These are phyloP conservation scores for Mariannaea sp. DNA, from an alignment of 2,329 filamentous ascomycete genomes.

Conservation along the genomic window DNA sequence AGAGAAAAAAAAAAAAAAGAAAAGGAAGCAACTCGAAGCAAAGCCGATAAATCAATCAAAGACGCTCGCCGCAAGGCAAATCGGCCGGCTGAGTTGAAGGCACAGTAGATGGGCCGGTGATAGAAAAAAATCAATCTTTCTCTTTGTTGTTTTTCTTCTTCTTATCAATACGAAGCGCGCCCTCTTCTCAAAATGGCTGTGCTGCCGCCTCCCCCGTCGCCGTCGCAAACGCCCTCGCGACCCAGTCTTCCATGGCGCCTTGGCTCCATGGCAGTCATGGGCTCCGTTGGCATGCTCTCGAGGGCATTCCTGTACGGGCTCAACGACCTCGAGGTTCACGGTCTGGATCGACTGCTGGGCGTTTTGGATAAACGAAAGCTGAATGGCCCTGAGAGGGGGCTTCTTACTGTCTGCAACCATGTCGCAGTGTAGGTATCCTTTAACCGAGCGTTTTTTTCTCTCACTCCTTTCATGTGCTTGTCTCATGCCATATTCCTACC, in stretches of 20 bases:
- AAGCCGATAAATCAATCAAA: background rate
- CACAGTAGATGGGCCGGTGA: background rate
- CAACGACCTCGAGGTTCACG: constrained; percentile 76
- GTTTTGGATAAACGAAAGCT: constrained; percentile 74
- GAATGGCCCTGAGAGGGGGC: constrained; percentile 69
- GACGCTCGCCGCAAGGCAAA: too few relatives aligned
- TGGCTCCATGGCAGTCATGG: constrained; percentile 75
- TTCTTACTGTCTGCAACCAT: constrained; percentile 71
- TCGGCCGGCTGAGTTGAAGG: constrained; percentile 1
- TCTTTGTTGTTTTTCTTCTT: too few relatives aligned
- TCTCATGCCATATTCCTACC: background rate
- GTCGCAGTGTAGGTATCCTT: constrained; percentile 45
- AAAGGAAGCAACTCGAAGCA: background rate
- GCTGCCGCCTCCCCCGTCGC: constrained; percentile 32
- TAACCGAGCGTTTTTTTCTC: too few relatives aligned
- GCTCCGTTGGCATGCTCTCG: constrained; percentile 70
- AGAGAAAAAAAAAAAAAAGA: background rate
- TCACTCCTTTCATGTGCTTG: too few relatives aligned
- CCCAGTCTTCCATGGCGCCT: constrained; percentile 72
- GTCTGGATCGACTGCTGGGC: constrained; percentile 74
- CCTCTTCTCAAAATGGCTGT: background rate
- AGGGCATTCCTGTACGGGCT: constrained; percentile 76
- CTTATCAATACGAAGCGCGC: too few relatives aligned
- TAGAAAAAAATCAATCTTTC: background rate
- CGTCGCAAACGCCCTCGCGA: constrained; percentile 42